These are phyloP conservation scores for Epichloe bromicola DNA, from an alignment of 2,329 filamentous ascomycete species.

Conservation along the genomic window DNA sequence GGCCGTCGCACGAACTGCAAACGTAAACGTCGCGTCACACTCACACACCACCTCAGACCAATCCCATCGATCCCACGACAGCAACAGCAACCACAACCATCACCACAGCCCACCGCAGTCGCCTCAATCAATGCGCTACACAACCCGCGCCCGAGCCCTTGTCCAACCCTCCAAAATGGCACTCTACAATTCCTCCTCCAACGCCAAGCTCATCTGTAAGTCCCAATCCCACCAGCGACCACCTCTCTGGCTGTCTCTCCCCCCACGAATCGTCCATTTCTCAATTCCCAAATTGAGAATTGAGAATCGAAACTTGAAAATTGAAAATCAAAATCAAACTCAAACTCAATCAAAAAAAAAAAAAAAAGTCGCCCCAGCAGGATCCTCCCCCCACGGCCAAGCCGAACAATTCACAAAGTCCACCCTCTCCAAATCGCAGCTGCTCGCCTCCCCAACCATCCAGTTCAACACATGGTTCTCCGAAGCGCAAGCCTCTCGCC, in stretches of 20 bases:
- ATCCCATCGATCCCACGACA: too few relatives aligned
- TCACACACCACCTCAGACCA: too few relatives aligned
- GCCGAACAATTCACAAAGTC: constrained; percentile 63
- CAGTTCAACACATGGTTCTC: constrained; percentile 91
- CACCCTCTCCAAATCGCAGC: constrained; percentile 46
- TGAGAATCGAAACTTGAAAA: too few relatives aligned
- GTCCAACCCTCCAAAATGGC: constrained; percentile 27
- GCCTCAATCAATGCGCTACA: constrained; percentile 11
- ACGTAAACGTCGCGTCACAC: too few relatives aligned
- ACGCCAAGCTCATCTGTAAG: constrained; percentile 36
- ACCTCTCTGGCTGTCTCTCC: too few relatives aligned
- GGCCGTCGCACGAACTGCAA: too few relatives aligned
- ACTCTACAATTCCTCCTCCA: constrained; percentile 21
- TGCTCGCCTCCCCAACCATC: constrained; percentile 52
- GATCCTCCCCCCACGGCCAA: constrained; percentile 42
- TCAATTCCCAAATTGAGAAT: neutral
- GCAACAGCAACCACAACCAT: neutral
- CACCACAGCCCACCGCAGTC: neutral
- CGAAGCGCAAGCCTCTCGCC: constrained; percentile 45
- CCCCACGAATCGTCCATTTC: neutral
- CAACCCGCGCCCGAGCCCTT: constrained; percentile 8
- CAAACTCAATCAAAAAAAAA: too few relatives aligned
- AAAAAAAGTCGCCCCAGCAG: constrained; percentile 48
- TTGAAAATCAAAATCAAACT: too few relatives aligned
- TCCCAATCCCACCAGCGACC: neutral